These are phyloP conservation scores for Yamadazyma taylorii DNA, from an alignment of 1,139 yeast species.

Conservation along the genomic window DNA sequence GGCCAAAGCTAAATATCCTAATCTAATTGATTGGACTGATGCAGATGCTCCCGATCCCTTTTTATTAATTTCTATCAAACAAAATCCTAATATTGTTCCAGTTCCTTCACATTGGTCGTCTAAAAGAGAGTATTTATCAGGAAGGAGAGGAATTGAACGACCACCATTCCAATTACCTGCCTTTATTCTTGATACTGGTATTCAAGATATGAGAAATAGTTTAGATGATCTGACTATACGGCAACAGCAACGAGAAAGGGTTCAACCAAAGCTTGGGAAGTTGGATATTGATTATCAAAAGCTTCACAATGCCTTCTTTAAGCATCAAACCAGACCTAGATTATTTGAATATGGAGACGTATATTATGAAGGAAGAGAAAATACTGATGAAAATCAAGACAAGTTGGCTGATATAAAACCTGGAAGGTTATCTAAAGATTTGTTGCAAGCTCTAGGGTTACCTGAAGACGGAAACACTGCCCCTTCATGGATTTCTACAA, in stretches of 20 bases:
- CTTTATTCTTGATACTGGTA: slow-evolving; percentile 81
- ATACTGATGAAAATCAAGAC: slow-evolving; percentile 42
- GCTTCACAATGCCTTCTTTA: slow-evolving; percentile 84
- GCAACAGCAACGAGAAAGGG: slow-evolving; percentile 78
- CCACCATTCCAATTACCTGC: slow-evolving; percentile 77
- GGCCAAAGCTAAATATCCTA: slow-evolving; percentile 59
- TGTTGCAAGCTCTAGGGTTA: slow-evolving; percentile 71
- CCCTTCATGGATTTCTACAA: slow-evolving; percentile 81
- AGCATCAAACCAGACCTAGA: slow-evolving; percentile 72
- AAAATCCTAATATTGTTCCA: slow-evolving; percentile 64
- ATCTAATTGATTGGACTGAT: slow-evolving; percentile 83
- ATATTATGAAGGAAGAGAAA: slow-evolving; percentile 76
- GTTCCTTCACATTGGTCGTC: slow-evolving; percentile 87
- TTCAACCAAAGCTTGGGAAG: slow-evolving; percentile 87
- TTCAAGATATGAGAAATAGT: slow-evolving; percentile 77
- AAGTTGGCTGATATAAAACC: slow-evolving; percentile 53
- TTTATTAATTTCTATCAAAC: slow-evolving; percentile 62
- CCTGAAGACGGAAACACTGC: slow-evolving; percentile 48
- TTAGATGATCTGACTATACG: slow-evolving; percentile 55
- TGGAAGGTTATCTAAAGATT: slow-evolving; percentile 60
- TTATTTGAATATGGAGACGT: slow-evolving; percentile 71
- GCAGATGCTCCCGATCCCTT: slow-evolving; percentile 81
- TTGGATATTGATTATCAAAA: slow-evolving; percentile 85
- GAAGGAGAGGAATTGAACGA: slow-evolving; percentile 68
- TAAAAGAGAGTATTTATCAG: slow-evolving; percentile 76